Percentiles rank a stretch among this genome's conserved stretches.
These are phyloP conservation scores for Viola odorata DNA, from an alignment of 345 rosid genomes.

Conservation along the genomic window DNA sequence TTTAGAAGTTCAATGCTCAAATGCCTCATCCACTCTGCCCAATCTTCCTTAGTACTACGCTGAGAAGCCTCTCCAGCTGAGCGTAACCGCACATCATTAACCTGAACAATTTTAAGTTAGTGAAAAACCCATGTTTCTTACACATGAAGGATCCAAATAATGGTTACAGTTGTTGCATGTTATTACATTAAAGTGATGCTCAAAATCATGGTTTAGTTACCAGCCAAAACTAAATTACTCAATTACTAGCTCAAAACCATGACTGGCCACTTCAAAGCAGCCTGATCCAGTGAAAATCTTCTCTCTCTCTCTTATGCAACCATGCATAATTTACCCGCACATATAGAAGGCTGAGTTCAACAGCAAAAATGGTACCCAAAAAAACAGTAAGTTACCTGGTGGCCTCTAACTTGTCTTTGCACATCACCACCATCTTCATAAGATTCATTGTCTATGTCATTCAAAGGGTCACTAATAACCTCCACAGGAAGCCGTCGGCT, in stretches of 20 bases:
- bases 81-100: conserved; percentile 80
- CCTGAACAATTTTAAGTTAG: conserved; percentile 32
- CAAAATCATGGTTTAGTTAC: too few relatives aligned
- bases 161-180: too few relatives aligned
- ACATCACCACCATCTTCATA: conserved; percentile 73
- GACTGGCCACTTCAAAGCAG: too few relatives aligned
- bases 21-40: conserved; percentile 99
- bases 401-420: conserved; percentile 47
- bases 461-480: conserved; percentile 80
- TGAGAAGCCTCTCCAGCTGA: conserved; percentile 99
- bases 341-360: too few relatives aligned
- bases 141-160: too few relatives aligned
- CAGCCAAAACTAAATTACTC: too few relatives aligned
- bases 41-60: conserved; percentile 97
- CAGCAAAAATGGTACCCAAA: too few relatives aligned
- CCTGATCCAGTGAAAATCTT: too few relatives aligned
- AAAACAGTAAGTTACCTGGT: conserved; percentile 41
- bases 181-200: too few relatives aligned
- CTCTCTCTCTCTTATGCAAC: too few relatives aligned
- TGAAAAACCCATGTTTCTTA: not conserved
- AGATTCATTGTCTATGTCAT: conserved; percentile 74
- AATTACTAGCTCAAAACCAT: too few relatives aligned
- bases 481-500: conserved; percentile 71
- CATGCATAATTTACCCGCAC: too few relatives aligned
- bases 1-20: conserved; percentile 95